Evolutionary conservation across 108 stramenopile genomes (phyloP).

Genomic region (Cylindrotheca closterium): DNA sequence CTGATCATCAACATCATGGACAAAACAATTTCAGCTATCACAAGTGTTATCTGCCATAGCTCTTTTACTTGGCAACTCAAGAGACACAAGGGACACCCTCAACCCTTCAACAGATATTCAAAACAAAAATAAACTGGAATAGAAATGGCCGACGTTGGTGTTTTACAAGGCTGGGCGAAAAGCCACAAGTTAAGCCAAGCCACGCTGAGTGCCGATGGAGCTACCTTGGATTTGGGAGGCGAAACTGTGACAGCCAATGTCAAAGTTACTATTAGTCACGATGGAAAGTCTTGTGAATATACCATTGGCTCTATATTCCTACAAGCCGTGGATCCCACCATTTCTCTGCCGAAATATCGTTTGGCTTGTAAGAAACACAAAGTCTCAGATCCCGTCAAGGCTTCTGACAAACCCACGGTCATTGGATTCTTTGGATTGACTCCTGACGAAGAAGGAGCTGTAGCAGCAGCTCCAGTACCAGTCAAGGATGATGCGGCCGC

Average conservation of each 20-base stretch:
- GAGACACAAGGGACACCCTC: no score
- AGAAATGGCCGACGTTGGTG: slow-evolving; percentile 3
- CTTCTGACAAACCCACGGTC: slow-evolving; percentile 58
- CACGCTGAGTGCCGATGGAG: slow-evolving; percentile 11
- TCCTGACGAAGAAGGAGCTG: slow-evolving; percentile 2
- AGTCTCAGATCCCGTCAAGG: slow-evolving; percentile 72
- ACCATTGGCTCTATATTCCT: slow-evolving; percentile 71
- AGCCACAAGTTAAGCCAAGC: slow-evolving; percentile 13
- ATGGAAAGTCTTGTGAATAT: slow-evolving; percentile 39
- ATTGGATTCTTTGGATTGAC: slow-evolving; percentile 44
- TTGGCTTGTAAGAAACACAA: slow-evolving; percentile 68
- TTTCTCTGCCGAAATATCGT: slow-evolving; percentile 61
- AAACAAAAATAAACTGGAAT: slow-evolving; percentile 4
- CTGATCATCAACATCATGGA: no score
- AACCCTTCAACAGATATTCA: no score
- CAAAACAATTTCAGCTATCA: no score
- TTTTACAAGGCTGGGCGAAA: slow-evolving; percentile 29
- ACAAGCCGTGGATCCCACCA: slow-evolving; percentile 56
- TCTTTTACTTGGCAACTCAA: no score
- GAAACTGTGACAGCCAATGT: not conserved
- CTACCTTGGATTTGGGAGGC: not conserved
- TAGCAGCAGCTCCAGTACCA: slow-evolving; percentile 1
- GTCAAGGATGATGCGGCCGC: slow-evolving; percentile 7
- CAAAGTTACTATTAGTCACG: not conserved
- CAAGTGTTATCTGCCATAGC: no score